These are phyloP conservation scores for Prunus salicina DNA, from an alignment of 306 rosid species.

Conservation along the genomic window DNA sequence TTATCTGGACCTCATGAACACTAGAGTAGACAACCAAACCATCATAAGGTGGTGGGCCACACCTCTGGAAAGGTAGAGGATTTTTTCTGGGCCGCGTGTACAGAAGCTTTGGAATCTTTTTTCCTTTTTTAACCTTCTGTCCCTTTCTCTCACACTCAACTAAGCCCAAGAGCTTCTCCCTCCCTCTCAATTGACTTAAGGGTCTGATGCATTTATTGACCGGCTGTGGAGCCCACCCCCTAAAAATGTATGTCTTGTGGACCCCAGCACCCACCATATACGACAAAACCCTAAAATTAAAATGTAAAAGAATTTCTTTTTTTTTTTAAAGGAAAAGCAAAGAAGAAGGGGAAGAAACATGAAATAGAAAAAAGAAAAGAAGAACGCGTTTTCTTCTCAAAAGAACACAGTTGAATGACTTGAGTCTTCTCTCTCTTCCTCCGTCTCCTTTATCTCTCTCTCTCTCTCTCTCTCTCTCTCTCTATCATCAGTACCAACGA, in stretches of 20 bases:
- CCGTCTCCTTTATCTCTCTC: background rate
- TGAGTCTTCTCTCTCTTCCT: slow-evolving; percentile 19
- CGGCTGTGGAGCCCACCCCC: slow-evolving; percentile 32
- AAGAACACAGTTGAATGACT: slow-evolving; percentile 45
- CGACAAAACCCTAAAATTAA: slow-evolving; percentile 20
- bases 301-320: background rate
- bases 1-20: slow-evolving; percentile 34
- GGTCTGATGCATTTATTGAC: slow-evolving; percentile 39
- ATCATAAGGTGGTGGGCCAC: slow-evolving; percentile 20
- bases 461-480: background rate
- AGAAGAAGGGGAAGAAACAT: background rate
- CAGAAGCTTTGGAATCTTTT: slow-evolving; percentile 27
- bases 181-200: background rate
- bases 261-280: slow-evolving; percentile 29
- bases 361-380: slow-evolving; percentile 3
- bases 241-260: slow-evolving; percentile 9
- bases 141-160: background rate
- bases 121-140: background rate
- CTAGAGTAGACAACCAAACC: background rate
- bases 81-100: slow-evolving; percentile 44
- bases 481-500: slow-evolving; percentile 13
- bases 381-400: slow-evolving; percentile 62
- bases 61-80: too few relatives aligned
- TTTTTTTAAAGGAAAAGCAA: background rate
- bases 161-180: background rate